Base-by-base conservation (phyloP, 208 protist species). In the Strigomonas galati region DNA sequence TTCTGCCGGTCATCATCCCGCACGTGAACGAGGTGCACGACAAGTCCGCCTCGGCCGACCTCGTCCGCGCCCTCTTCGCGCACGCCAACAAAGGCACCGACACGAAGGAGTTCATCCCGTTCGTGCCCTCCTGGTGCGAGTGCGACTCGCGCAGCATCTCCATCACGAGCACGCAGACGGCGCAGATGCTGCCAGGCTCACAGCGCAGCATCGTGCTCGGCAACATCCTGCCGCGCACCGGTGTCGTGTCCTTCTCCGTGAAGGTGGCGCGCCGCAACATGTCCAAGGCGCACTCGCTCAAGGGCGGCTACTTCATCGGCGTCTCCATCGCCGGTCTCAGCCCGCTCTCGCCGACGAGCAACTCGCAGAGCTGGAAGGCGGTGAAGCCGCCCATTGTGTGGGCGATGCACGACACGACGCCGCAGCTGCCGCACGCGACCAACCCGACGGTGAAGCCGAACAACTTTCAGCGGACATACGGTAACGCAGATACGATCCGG, bases 231-330 rank as follows among this genome's bases (percentile, higher is more conserved):
- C 88, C 91, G 21, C 81, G 84, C n/a, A 86, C 76, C 10, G 91
- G 91, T 26, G 76, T 78, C 24, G 84, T 92, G 15, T 93, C 85
- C 32, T 96, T 96, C 78, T 79, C 84, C 0, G 87, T 94, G 27
- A 85, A 86, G 71, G 74, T 96, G 63, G 84, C 65, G 48, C 84
- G 87, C n/a, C 77, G 76, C 54, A 81, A 67, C 61, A 87, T 89
- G 82, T 77, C 83, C 23, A 91, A 93, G 74, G 87, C 87, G 15
- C 86, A 92, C 79, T 96, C 91, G 23, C 79, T 96, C 26, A 92
- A 94, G 61, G 87, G 91, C 43, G 91, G 91, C 19, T 96, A 96
- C 76, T 96, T 91, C 62, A 82, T 96, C 57, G 91, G 91, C 17
- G 79, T 96, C 2, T 75, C 88, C 24, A 59, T 92, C 21, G 74